phyloP scores from a whole-genome alignment of 371 early-diverging fungal species.

The Zychaea mexicana region DNA sequence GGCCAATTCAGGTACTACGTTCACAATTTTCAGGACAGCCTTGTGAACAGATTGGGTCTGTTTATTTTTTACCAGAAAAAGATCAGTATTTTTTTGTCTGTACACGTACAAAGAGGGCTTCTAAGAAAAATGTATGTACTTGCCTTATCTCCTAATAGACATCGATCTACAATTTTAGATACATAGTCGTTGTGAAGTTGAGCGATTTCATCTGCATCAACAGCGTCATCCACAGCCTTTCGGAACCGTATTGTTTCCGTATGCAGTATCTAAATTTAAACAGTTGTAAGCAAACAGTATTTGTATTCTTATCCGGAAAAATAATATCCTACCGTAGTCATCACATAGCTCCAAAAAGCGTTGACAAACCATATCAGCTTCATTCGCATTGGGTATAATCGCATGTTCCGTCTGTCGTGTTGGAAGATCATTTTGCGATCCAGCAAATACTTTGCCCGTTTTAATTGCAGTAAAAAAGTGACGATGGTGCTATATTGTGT shows the following conservation, averaged over 20 bases:
- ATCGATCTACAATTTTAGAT: slow-evolving; percentile 38
- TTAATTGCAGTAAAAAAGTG: slow-evolving; percentile 39
- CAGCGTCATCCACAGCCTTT: background rate
- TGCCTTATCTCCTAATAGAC: slow-evolving; percentile 49
- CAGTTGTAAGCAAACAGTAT: no score
- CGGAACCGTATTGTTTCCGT: slow-evolving; percentile 17
- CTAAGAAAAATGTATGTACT: background rate
- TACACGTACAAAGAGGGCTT: background rate
- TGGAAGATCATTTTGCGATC: slow-evolving; percentile 42
- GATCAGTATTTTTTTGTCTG: background rate
- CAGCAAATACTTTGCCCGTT: slow-evolving; percentile 49
- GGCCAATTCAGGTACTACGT: slow-evolving; percentile 33
- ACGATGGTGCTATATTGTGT: slow-evolving; percentile 35
- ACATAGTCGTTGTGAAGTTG: slow-evolving; percentile 39
- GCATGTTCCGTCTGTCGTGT: slow-evolving; percentile 3
- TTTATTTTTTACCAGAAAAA: no score
- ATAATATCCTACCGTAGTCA: slow-evolving; percentile 54
- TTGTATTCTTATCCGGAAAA: background rate
- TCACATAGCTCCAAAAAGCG: slow-evolving; percentile 48
- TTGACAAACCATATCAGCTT: slow-evolving; percentile 54
- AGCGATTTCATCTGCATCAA: slow-evolving; percentile 16
- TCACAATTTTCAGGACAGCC: slow-evolving; percentile 36
- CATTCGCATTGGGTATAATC: slow-evolving; percentile 44
- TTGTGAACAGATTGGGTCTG: slow-evolving; percentile 34
- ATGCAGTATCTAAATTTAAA: slow-evolving; percentile 49